Conservation (phyloP, 2,329 filamentous ascomycete genomes). For the Cercospora sp. region DNA sequence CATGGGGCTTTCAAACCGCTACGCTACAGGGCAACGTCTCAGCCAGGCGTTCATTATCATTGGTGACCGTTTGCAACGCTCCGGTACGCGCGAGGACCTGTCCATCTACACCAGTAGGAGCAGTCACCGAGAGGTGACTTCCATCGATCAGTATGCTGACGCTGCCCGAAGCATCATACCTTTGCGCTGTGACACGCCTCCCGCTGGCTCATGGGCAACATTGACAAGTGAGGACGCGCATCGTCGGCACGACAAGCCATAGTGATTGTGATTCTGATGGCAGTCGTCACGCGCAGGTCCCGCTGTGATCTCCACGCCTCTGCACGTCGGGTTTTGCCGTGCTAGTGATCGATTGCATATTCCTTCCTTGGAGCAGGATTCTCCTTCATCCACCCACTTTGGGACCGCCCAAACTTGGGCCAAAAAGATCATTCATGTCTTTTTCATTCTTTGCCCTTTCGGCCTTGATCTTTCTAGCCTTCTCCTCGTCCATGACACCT, state of each 20-base stretch:
- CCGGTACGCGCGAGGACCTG: background rate
- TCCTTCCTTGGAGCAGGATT: background rate
- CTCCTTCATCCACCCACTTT: slow-evolving; percentile 8
- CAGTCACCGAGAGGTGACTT: background rate
- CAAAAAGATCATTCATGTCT: slow-evolving; percentile 48
- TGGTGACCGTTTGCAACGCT: slow-evolving; percentile 7
- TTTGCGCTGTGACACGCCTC: background rate
- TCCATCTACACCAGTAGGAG: background rate
- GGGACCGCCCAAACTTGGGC: slow-evolving; percentile 35
- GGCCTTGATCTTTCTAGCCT: slow-evolving; percentile 48
- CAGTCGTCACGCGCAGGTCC: slow-evolving; percentile 1
- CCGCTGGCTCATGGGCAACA: slow-evolving; percentile 9
- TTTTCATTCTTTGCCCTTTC: slow-evolving; percentile 43
- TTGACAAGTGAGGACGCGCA: background rate
- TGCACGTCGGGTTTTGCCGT: background rate
- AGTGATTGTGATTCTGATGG: background rate
- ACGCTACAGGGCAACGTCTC: background rate
- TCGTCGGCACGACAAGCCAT: background rate
- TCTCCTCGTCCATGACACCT: slow-evolving; percentile 43
- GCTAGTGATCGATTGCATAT: background rate
- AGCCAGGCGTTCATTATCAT: background rate
- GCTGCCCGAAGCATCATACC: slow-evolving; percentile 2
- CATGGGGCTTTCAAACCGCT: slow-evolving; percentile 6
- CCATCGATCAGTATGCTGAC: background rate
- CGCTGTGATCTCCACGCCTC: background rate